These are phyloP conservation scores for Apiospora marii DNA, from an alignment of 2,329 filamentous ascomycete species.

Conservation along the genomic window DNA sequence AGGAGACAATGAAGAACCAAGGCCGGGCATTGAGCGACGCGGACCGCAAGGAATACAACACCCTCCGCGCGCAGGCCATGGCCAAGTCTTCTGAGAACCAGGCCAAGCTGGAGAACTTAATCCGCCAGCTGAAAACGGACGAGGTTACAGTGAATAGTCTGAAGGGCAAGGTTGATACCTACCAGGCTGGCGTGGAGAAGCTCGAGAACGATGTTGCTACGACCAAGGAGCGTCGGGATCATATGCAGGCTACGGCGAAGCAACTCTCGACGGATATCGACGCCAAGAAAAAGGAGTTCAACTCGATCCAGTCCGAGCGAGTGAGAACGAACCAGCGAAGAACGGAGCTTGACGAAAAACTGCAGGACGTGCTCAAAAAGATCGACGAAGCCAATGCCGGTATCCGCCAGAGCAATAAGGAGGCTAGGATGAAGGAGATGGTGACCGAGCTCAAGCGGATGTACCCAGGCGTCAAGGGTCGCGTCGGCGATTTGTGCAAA, in stretches of 20 bases:
- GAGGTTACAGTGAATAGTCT: slow-evolving; percentile 89
- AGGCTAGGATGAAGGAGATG: slow-evolving; percentile 80
- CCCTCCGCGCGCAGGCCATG: slow-evolving; percentile 83
- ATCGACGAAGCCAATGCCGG: slow-evolving; percentile 87
- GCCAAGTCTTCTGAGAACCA: slow-evolving; percentile 83
- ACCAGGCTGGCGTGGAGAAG: slow-evolving; percentile 76
- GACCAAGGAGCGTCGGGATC: slow-evolving; percentile 72
- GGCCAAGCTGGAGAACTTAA: slow-evolving; percentile 83
- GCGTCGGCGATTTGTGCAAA: slow-evolving; percentile 89
- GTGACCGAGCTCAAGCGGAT: slow-evolving; percentile 88
- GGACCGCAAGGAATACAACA: slow-evolving; percentile 90
- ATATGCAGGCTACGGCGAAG: slow-evolving; percentile 69
- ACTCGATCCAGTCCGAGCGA: slow-evolving; percentile 83
- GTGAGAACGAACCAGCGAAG: slow-evolving; percentile 81
- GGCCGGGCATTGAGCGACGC: slow-evolving; percentile 85
- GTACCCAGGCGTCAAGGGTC: slow-evolving; percentile 89
- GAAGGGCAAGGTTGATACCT: slow-evolving; percentile 84
- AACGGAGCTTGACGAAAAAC: slow-evolving; percentile 91
- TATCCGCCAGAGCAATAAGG: slow-evolving; percentile 83
- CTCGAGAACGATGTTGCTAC: slow-evolving; percentile 74
- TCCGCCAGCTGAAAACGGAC: slow-evolving; percentile 88
- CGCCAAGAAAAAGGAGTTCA: slow-evolving; percentile 88
- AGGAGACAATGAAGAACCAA: slow-evolving; percentile 83
- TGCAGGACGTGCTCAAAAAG: slow-evolving; percentile 81
- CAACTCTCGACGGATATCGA: slow-evolving; percentile 81